Evolutionary conservation across 371 early-diverging fungal species (phyloP).

Genomic region (Mucor circinelloides): DNA sequence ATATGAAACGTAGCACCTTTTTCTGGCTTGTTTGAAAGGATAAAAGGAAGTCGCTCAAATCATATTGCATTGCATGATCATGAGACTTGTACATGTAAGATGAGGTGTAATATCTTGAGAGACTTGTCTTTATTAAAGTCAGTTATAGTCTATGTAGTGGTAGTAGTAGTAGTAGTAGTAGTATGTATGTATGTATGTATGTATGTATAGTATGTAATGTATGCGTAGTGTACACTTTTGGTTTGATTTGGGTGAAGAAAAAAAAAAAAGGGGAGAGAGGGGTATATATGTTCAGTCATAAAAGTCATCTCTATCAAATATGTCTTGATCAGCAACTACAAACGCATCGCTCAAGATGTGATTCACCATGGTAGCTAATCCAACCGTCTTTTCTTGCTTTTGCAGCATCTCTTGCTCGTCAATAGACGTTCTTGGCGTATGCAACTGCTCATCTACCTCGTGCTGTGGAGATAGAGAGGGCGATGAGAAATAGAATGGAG

Average conservation of each 20-base stretch:
- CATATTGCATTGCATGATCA: background rate
- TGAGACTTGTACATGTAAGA: background rate
- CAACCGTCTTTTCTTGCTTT: background rate
- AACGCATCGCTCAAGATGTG: conserved; percentile 19
- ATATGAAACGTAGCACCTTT: background rate
- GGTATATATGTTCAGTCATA: background rate
- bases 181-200: background rate
- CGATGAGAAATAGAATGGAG: background rate
- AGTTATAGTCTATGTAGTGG: too few relatives aligned
- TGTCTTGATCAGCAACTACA: conserved; percentile 16
- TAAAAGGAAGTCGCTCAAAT: background rate
- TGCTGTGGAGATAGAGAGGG: background rate
- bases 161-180: too few relatives aligned
- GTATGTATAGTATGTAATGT: background rate
- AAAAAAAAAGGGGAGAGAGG: background rate
- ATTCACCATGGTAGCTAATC: conserved; percentile 13
- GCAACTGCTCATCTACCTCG: background rate
- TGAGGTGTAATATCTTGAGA: background rate
- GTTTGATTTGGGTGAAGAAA: background rate
- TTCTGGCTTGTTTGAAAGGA: background rate
- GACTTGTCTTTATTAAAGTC: background rate
- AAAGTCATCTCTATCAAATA: background rate
- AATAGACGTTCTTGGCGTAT: conserved; percentile 4
- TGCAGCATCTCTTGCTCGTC: background rate
- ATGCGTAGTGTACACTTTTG: background rate